phyloP scores from a whole-genome alignment of 306 rosid genomes.

The Vicia villosa region DNA sequence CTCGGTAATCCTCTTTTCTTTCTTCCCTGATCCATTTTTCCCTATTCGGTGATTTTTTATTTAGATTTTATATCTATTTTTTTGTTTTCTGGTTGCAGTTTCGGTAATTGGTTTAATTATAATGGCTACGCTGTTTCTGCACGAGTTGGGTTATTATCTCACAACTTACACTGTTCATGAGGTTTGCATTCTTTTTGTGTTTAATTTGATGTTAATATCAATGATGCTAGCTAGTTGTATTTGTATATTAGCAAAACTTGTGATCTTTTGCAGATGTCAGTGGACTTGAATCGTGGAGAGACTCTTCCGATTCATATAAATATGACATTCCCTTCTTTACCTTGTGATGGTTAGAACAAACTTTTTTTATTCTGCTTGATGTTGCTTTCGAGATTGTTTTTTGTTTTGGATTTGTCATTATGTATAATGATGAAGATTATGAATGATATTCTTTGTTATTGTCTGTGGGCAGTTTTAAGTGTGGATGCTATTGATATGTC shows the following conservation, averaged over 20 bases:
- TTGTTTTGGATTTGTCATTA: neutral
- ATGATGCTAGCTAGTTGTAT: neutral
- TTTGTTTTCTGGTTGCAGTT: slow-evolving; percentile 45
- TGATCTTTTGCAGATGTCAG: slow-evolving; percentile 75
- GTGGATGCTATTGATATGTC: slow-evolving; percentile 98
- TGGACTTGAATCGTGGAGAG: slow-evolving; percentile 93
- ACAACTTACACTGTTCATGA: slow-evolving; percentile 80
- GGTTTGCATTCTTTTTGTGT: slow-evolving; percentile 45
- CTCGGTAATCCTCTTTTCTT: slow-evolving; percentile 56
- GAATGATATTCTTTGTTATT: slow-evolving; percentile 23
- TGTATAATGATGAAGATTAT: slow-evolving; percentile 24
- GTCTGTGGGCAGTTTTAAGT: slow-evolving; percentile 69
- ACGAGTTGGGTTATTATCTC: slow-evolving; percentile 90
- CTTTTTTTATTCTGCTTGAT: slow-evolving; percentile 19
- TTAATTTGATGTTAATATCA: neutral
- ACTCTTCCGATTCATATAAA: slow-evolving; percentile 96
- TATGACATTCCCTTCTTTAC: slow-evolving; percentile 90
- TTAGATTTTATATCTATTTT: neutral
- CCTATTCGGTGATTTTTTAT: neutral
- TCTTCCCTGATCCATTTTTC: slow-evolving; percentile 13
- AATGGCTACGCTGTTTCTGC: slow-evolving; percentile 82
- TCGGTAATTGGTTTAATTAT: slow-evolving; percentile 72
- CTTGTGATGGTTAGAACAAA: slow-evolving; percentile 81
- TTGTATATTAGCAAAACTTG: neutral
- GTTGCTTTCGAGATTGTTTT: slow-evolving; percentile 20